Evolutionary conservation across 495 filamentous ascomycete species (phyloP), one percentile per base, ranked within the genome.

Genomic region (Trichoderma asperelloides): DNA sequence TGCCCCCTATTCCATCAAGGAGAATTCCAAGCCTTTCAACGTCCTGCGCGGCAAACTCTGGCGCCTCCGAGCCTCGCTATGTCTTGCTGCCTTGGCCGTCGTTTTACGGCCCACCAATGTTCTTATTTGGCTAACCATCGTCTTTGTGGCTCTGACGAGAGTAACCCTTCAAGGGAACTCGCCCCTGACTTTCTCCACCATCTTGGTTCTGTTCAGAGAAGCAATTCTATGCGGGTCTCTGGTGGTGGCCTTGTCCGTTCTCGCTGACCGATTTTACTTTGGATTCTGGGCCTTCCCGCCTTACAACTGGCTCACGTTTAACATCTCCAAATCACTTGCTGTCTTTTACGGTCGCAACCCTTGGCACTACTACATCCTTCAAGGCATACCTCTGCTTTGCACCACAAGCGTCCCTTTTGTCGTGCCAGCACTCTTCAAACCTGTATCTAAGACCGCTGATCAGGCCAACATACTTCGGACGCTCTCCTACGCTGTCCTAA

Each of bases 311-410:
- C 81, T 98, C 27, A 86, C 96, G 74, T 96, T 96, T 84, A 99
- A 99, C 77, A 79, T 99, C 47, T 85, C 87, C 12, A 88, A 96
- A 73, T 89, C 87, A 11, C 82, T 99, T 16, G 89, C 95, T 39
- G 83, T 91, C 18, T 97, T 97, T 76, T 99, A 99, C 74, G 95
- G 95, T n/a, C 81, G 78, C 39, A 98, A 96, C 78, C 84, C 89
- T 63, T 90, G 88, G 85, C 91, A 97, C 71, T 99, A 98, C 78
- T 99, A 97, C 76, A 76, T 93, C 16, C 89, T 88, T 2, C 91
- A 99, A 79, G 95, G 93, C 40, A 84, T 94, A 21, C 95, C 94
- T 13, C 85, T 98, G 0, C 83, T 97, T 7, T 87, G 96, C 9
- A 96, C 91, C 2, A 95, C 92, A 3, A 86, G 88, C 62, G 78